Evolutionary conservation across 2,329 filamentous ascomycete genomes (phyloP).

Genomic region (Neocucurbitaria cava): DNA sequence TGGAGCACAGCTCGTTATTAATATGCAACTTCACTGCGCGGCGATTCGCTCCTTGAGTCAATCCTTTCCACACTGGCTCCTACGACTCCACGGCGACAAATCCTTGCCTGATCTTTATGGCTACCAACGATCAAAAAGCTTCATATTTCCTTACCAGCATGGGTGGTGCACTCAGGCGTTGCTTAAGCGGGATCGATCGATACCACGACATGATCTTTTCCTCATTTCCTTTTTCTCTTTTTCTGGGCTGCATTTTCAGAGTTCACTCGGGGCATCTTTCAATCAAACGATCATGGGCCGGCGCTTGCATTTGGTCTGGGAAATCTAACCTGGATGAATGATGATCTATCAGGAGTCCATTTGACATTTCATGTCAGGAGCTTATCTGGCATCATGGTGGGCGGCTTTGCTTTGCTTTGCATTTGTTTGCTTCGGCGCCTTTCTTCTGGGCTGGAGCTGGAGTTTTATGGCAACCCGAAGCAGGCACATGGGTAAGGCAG

Average conservation of each 20-base stretch:
- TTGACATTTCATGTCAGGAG: too few relatives aligned
- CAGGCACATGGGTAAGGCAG: not conserved
- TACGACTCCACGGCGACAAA: conserved; percentile 1
- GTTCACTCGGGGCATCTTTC: not conserved
- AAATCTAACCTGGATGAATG: conserved; percentile 48
- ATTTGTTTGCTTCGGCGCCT: conserved; percentile 14
- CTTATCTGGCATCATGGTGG: not conserved
- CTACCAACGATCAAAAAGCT: conserved; percentile 1
- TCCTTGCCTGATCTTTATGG: conserved; percentile 9
- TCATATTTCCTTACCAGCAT: conserved; percentile 9
- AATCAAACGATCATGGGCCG: not conserved
- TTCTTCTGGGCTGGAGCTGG: conserved; percentile 10
- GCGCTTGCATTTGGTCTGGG: not conserved
- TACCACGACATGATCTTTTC: conserved; percentile 10
- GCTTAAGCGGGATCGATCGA: conserved; percentile 1
- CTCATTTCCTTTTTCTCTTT: too few relatives aligned
- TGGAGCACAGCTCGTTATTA: conserved; percentile 2
- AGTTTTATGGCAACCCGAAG: conserved; percentile 8
- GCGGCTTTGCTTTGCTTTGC: conserved; percentile 1
- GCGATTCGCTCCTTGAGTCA: too few relatives aligned
- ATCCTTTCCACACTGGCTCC: conserved; percentile 4
- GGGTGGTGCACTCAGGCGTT: conserved; percentile 10
- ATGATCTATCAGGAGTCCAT: conserved; percentile 2
- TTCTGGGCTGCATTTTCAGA: not conserved
- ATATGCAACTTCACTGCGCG: not conserved